Conservation (phyloP, 1,139 yeast genomes). For the Wickerhamiella infanticola region DNA sequence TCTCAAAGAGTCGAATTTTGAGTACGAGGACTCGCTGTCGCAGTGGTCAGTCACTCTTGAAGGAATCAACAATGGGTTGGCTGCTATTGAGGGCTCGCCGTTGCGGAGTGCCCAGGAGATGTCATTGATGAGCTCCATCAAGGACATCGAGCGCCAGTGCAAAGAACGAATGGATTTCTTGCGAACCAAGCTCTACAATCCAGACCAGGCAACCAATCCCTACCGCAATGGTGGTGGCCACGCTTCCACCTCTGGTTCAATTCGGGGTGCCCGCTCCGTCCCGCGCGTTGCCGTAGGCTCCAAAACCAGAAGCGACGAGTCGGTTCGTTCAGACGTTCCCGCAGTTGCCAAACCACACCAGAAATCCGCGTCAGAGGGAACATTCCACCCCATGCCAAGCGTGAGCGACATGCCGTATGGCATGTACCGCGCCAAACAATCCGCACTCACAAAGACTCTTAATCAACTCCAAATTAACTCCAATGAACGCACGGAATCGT, state of each 20-base stretch:
- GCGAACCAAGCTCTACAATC: conserved; percentile 8
- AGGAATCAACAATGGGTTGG: conserved; percentile 19
- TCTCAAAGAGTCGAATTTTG: conserved; percentile 22
- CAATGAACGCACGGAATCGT: not conserved
- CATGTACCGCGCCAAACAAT: conserved; percentile 7
- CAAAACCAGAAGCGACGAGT: conserved; percentile 4
- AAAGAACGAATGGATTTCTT: conserved; percentile 20
- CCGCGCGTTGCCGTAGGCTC: conserved; percentile 15
- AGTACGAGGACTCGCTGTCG: conserved; percentile 19
- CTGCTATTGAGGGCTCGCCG: conserved; percentile 18
- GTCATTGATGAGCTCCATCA: conserved; percentile 21
- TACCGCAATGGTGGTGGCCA: conserved; percentile 10
- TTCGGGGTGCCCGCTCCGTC: not conserved
- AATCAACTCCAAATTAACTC: not conserved
- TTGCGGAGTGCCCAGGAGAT: conserved; percentile 22
- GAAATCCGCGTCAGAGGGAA: not conserved
- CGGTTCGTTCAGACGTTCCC: not conserved
- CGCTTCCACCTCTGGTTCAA: not conserved
- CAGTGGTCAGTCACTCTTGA: conserved; percentile 22
- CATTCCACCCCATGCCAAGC: conserved; percentile 8
- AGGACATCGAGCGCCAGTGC: conserved; percentile 26
- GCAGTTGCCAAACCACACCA: not conserved
- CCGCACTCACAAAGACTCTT: not conserved
- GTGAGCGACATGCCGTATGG: conserved; percentile 15
- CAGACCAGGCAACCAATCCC: conserved; percentile 9